A percentile compares a stretch with the other conserved stretches of the same genome.
Conservation (phyloP, 2,329 filamentous ascomycete species). For the Orbilia ellipsospora region DNA sequence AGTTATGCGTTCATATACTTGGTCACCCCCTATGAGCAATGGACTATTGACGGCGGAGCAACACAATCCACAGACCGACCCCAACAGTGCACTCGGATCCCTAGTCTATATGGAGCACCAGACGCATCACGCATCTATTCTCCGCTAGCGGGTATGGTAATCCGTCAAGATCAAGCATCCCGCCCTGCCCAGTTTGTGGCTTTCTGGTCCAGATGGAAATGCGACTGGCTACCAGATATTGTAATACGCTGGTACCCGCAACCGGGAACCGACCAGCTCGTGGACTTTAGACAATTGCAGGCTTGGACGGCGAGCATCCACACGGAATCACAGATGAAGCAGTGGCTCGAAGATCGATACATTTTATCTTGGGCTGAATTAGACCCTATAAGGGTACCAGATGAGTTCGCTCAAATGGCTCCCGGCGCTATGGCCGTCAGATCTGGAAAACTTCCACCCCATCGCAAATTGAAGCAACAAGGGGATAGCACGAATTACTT, state of each 20-base stretch:
- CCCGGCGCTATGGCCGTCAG: neutral
- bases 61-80: neutral
- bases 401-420: neutral
- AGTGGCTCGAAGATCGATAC: neutral
- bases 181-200: slow-evolving; percentile 3
- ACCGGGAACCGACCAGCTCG: neutral
- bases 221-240: neutral
- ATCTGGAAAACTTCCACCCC: neutral
- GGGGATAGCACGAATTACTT: neutral
- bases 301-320: neutral
- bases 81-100: neutral
- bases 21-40: too few relatives aligned
- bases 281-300: neutral
- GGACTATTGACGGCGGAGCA: neutral
- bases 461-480: neutral
- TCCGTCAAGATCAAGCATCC: neutral
- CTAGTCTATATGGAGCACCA: neutral
- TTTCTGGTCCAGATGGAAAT: neutral
- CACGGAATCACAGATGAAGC: neutral
- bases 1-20: too few relatives aligned
- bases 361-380: neutral
- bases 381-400: neutral
- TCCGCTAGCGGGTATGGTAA: neutral
- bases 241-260: slow-evolving; percentile 8
- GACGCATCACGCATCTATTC: too few relatives aligned